phyloP scores from a whole-genome alignment of 495 filamentous ascomycete genomes.

The Penicillium flavigenum region DNA sequence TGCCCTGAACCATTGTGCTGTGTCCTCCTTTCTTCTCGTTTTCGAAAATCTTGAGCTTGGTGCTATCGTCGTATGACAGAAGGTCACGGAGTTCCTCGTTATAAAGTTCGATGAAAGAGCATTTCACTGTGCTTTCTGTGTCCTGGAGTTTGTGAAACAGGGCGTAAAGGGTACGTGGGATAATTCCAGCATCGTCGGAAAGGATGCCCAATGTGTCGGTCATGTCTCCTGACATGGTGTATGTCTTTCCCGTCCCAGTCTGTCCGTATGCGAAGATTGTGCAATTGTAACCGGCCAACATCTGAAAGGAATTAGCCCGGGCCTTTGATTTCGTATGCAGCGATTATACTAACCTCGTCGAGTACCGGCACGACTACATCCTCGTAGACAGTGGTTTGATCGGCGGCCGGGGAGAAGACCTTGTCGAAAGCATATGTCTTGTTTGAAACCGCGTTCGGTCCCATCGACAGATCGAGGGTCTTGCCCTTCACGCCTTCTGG shows the following conservation, averaged over 20 bases:
- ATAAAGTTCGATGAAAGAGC: slow-evolving; percentile 97
- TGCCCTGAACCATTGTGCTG: slow-evolving; percentile 86
- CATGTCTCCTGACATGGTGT: slow-evolving; percentile 99
- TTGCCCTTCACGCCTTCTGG: slow-evolving; percentile 78
- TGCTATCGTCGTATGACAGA: slow-evolving; percentile 72
- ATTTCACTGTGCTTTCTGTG: slow-evolving; percentile 88
- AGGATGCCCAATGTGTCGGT: slow-evolving; percentile 77
- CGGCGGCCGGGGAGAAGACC: slow-evolving; percentile 93
- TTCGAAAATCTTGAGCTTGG: slow-evolving; percentile 93
- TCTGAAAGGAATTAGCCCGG: slow-evolving; percentile 52
- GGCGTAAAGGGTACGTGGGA: slow-evolving; percentile 82
- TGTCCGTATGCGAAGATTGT: slow-evolving; percentile 99
- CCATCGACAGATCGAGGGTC: slow-evolving; percentile 84
- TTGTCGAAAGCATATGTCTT: slow-evolving; percentile 97
- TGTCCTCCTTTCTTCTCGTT: slow-evolving; percentile 80
- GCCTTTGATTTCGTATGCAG: not conserved
- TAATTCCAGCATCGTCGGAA: slow-evolving; percentile 89
- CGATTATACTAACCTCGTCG: slow-evolving; percentile 67
- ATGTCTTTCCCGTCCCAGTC: slow-evolving; percentile 97
- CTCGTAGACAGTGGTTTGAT: slow-evolving; percentile 88
- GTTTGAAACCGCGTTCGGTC: slow-evolving; percentile 85
- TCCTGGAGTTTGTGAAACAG: slow-evolving; percentile 83
- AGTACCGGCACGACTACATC: slow-evolving; percentile 90
- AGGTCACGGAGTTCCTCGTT: slow-evolving; percentile 95
- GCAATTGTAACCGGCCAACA: slow-evolving; percentile 95